Evolutionary conservation across 1,139 yeast genomes (phyloP).

Genomic region (Candida dubliniensis): DNA sequence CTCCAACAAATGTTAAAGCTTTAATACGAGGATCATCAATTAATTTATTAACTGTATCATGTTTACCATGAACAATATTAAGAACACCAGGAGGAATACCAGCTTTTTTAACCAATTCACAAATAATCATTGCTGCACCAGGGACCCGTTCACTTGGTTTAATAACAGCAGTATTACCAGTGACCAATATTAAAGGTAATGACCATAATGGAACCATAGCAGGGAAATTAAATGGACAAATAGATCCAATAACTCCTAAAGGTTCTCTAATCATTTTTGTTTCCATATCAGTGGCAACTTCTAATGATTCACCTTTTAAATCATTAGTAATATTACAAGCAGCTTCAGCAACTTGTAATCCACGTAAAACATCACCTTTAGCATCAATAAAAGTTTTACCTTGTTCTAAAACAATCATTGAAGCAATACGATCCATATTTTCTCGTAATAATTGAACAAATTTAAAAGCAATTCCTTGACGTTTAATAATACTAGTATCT

Average conservation of each 20-base stretch:
- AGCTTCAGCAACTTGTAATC: constrained; percentile 80
- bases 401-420: constrained; percentile 73
- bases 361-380: constrained; percentile 75
- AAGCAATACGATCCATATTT: constrained; percentile 72
- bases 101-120: constrained; percentile 72
- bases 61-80: constrained; percentile 75
- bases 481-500: constrained; percentile 58
- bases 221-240: constrained; percentile 79
- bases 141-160: constrained; percentile 82
- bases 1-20: constrained; percentile 79
- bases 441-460: constrained; percentile 66
- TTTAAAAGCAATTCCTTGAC: constrained; percentile 77
- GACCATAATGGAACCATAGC: constrained; percentile 90
- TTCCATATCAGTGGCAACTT: constrained; percentile 76
- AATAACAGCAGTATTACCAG: constrained; percentile 75
- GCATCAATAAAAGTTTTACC: constrained; percentile 82
- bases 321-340: constrained; percentile 62
- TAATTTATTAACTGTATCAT: constrained; percentile 72
- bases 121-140: constrained; percentile 75
- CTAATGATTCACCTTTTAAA: constrained; percentile 64
- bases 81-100: constrained; percentile 80
- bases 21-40: constrained; percentile 75
- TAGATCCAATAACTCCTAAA: constrained; percentile 66
- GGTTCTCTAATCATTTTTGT: constrained; percentile 72
- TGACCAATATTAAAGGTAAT: constrained; percentile 69